These are phyloP conservation scores for Hymenoscyphus scutula DNA, from an alignment of 2,329 filamentous ascomycete genomes.

Conservation along the genomic window DNA sequence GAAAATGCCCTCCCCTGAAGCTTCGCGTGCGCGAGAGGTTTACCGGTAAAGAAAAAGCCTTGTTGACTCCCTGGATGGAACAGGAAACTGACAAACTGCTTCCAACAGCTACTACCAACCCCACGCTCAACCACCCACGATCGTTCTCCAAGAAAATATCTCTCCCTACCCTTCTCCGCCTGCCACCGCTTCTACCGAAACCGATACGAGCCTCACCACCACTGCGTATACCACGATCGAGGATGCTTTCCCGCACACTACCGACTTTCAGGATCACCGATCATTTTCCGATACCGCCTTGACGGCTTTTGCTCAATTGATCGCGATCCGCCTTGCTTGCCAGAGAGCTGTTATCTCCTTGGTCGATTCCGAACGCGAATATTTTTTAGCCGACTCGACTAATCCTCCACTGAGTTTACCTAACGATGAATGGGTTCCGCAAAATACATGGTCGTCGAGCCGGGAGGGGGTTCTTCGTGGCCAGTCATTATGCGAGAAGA, in stretches of 20 bases:
- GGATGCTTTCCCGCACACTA: too few relatives aligned
- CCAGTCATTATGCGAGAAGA: slow-evolving; percentile 31
- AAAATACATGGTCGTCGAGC: slow-evolving; percentile 26
- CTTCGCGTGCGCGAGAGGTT: slow-evolving; percentile 19
- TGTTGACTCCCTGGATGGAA: too few relatives aligned
- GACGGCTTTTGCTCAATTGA: slow-evolving; percentile 47
- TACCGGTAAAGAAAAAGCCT: slow-evolving; percentile 21
- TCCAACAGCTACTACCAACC: slow-evolving; percentile 27
- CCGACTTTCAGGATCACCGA: neutral
- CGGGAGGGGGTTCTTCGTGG: slow-evolving; percentile 22
- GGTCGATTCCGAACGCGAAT: slow-evolving; percentile 29
- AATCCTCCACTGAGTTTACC: slow-evolving; percentile 38
- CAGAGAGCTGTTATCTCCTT: slow-evolving; percentile 46
- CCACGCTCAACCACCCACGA: slow-evolving; percentile 10
- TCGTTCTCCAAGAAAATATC: neutral
- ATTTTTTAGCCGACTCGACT: slow-evolving; percentile 43
- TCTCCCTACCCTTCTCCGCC: neutral
- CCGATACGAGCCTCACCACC: neutral
- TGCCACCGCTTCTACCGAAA: neutral
- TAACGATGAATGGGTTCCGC: slow-evolving; percentile 21
- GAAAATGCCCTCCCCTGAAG: slow-evolving; percentile 11
- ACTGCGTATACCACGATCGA: neutral
- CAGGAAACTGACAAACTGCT: neutral
- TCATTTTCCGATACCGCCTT: slow-evolving; percentile 43
- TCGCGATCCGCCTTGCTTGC: slow-evolving; percentile 45